These are phyloP conservation scores for Teunomyces tritomae DNA, from an alignment of 805 yeast species.

Conservation along the genomic window DNA sequence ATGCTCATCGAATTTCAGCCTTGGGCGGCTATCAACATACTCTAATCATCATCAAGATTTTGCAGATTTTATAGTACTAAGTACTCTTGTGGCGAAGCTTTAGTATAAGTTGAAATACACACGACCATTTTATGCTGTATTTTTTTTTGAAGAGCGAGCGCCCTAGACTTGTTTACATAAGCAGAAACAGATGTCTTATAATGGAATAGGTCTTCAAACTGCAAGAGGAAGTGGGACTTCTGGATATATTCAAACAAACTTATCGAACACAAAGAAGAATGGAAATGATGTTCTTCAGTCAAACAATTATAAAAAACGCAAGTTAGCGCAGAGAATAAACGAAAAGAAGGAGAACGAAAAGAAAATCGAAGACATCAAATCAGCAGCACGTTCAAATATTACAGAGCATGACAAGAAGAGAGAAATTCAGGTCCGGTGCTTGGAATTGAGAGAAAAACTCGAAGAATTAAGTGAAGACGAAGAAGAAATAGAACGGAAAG, in stretches of 20 bases:
- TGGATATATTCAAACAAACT: conserved; percentile 54
- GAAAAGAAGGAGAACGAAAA: conserved; percentile 17
- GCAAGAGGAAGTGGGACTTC: conserved; percentile 65
- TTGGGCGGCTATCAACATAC: too few species aligned
- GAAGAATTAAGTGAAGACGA: conserved; percentile 48
- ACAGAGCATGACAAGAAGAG: conserved; percentile 36
- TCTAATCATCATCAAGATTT: too few species aligned
- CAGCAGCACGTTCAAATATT: conserved; percentile 22
- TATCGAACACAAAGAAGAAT: conserved; percentile 16
- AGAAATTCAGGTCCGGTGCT: conserved; percentile 43
- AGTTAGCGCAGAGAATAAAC: conserved; percentile 18
- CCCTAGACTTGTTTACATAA: not conserved
- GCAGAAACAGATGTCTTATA: conserved; percentile 44
- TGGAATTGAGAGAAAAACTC: conserved; percentile 49
- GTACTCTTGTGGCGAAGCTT: too few species aligned
- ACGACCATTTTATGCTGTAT: too few species aligned
- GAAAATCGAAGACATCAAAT: not conserved
- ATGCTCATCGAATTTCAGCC: too few species aligned
- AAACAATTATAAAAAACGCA: conserved; percentile 39
- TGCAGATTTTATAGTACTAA: too few species aligned
- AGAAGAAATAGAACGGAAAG: conserved; percentile 20
- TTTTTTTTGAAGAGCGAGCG: not conserved
- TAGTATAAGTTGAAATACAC: too few species aligned
- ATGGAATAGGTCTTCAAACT: conserved; percentile 55
- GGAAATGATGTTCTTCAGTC: conserved; percentile 15